A percentile compares a stretch with the other conserved stretches of the same genome.
These are phyloP conservation scores for Candida sakaeoensis DNA, from an alignment of 805 yeast genomes.

Conservation along the genomic window DNA sequence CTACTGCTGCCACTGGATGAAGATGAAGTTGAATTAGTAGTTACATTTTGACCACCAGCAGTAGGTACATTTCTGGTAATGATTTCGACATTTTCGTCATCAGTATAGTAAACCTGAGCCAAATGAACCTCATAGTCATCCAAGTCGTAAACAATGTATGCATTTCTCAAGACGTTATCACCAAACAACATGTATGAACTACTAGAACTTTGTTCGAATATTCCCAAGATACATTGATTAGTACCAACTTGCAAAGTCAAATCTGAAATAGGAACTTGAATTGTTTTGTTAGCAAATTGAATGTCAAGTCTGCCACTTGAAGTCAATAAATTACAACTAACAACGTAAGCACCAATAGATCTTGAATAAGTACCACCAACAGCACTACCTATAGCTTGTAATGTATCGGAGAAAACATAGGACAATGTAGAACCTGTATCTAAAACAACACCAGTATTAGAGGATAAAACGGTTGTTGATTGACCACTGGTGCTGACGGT, in stretches of 20 bases:
- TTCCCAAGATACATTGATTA: slow-evolving; percentile 24
- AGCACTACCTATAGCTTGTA: slow-evolving; percentile 32
- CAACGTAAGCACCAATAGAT: slow-evolving; percentile 41
- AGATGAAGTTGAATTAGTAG: background rate
- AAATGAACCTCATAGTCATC: slow-evolving; percentile 55
- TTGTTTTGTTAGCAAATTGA: slow-evolving; percentile 56
- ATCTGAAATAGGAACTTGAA: slow-evolving; percentile 45
- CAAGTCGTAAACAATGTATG: slow-evolving; percentile 63
- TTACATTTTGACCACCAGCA: slow-evolving; percentile 6
- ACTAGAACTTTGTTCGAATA: slow-evolving; percentile 16
- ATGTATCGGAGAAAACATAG: slow-evolving; percentile 40
- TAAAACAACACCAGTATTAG: slow-evolving; percentile 23
- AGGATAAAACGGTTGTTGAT: slow-evolving; percentile 15
- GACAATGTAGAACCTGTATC: slow-evolving; percentile 36
- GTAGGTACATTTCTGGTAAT: slow-evolving; percentile 21
- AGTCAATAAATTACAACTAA: slow-evolving; percentile 36
- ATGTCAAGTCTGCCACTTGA: slow-evolving; percentile 26
- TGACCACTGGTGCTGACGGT: slow-evolving; percentile 19
- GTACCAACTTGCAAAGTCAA: slow-evolving; percentile 19
- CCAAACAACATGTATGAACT: slow-evolving; percentile 45
- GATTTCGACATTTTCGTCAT: slow-evolving; percentile 41
- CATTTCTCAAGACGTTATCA: slow-evolving; percentile 59
- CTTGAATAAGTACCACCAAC: slow-evolving; percentile 41
- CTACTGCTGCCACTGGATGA: background rate
- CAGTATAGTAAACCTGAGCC: slow-evolving; percentile 32